Base-by-base conservation (phyloP, 768 basidiomycete species). In the Coprinellus micaceus region DNA sequence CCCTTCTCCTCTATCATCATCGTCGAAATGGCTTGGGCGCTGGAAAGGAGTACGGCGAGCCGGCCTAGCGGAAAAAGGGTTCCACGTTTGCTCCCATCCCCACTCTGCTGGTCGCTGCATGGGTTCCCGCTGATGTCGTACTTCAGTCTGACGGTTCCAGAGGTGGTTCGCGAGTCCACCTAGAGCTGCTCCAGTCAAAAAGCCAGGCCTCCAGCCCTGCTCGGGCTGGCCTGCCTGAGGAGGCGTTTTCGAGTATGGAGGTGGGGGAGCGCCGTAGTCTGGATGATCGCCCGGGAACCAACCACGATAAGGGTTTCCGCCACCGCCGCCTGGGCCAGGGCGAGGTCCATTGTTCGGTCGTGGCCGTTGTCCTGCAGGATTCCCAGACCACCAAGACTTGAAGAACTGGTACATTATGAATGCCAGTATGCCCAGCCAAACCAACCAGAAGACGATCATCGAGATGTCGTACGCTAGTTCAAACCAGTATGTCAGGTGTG, bases 131-230 rank as follows among this genome's bases (percentile, higher is more conserved):
- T 64, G 26, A 63, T 62, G 41, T 69, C 62, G 6, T 4, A 57
- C 43, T 24, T 61, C 58, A 37, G 58, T 70, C 52, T 58, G 62
- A 52, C 67, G 68, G 64, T 79, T 85, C 70, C 77, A 73, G 2
- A 84, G 62, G 58, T 82, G 81, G 25, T 83, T 80, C 2, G 85
- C 88, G 2, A 89, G 67, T 24, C 86, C 87, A 6, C 91, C 94
- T 1, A 88, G 63, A 0, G 83, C 81, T 6, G 89, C 83, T 2
- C 94, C 94, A 1, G 89, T 86, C 89, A 86, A 94, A 67, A 96
- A 94, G 2, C 92, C 92, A 11, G 89, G 86, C 40, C 74, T 69
- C 82, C 83, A 85, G 29, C 74, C 73, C 40, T 59, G 60, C 54
- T 70, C 67, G 24, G 61, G 58, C 25, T 48, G 33, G 4, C 47